These are phyloP conservation scores for Polyrhizophydium stewartii DNA, from an alignment of 371 early-diverging fungal species.

Conservation along the genomic window DNA sequence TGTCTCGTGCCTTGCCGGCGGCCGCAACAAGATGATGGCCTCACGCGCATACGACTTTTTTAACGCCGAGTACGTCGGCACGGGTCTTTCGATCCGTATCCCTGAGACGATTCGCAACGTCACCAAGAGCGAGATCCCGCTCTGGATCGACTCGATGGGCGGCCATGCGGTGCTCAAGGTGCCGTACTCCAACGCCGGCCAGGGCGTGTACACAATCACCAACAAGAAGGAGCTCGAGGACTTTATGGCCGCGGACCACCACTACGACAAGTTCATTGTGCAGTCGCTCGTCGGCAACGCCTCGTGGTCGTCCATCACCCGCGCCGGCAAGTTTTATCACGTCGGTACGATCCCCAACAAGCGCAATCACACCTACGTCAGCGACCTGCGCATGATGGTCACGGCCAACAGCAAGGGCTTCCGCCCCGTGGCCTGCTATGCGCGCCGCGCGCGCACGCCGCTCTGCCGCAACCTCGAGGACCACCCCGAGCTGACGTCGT, in stretches of 20 bases:
- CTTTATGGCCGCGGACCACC: slow-evolving; percentile 78
- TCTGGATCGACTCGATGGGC: slow-evolving; percentile 84
- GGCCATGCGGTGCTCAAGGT: slow-evolving; percentile 90
- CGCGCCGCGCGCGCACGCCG: slow-evolving; percentile 78
- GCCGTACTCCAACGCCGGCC: slow-evolving; percentile 91
- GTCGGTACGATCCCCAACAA: slow-evolving; percentile 92
- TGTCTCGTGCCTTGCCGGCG: slow-evolving; percentile 88
- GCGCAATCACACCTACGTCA: slow-evolving; percentile 81
- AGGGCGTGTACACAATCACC: slow-evolving; percentile 92
- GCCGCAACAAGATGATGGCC: slow-evolving; percentile 95
- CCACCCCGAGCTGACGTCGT: slow-evolving; percentile 60
- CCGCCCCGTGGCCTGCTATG: slow-evolving; percentile 83
- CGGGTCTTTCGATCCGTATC: slow-evolving; percentile 73
- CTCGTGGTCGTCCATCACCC: slow-evolving; percentile 79
- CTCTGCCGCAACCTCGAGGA: slow-evolving; percentile 63
- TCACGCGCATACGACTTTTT: slow-evolving; percentile 89
- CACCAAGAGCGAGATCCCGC: slow-evolving; percentile 78
- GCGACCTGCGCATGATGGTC: slow-evolving; percentile 90
- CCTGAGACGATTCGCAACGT: slow-evolving; percentile 91
- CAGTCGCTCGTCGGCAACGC: slow-evolving; percentile 91
- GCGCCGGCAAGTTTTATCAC: slow-evolving; percentile 81
- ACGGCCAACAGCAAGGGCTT: slow-evolving; percentile 75
- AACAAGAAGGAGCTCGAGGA: slow-evolving; percentile 66
- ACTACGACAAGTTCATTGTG: slow-evolving; percentile 93
- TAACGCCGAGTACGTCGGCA: slow-evolving; percentile 69